Base-by-base conservation (phyloP, 805 yeast genomes). In the Candida caryicola region DNA sequence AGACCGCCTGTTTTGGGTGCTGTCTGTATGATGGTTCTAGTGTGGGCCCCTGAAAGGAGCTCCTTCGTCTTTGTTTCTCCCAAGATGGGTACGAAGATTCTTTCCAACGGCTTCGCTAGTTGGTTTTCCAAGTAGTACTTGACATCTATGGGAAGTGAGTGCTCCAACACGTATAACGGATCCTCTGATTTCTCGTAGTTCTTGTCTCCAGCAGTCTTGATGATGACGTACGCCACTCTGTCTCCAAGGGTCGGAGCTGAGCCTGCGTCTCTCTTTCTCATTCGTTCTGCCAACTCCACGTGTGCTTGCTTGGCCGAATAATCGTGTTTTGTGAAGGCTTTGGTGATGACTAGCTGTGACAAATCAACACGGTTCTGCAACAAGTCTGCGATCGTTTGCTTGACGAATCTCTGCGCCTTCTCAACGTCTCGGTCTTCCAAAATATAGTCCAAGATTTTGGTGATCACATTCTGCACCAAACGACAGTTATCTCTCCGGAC, bases 401-500 rank as follows among this genome's bases (percentile, higher is more conserved):
- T 90, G 26, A 93, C 96, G 62, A 78, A 93, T 8, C 73, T 69
- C 52, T 88, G 84, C 0, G 99, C 98, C 15, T 82, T 88, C 6
- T 71, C 74, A 13, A 89, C 95, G 56, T 93, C 84, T 50, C 97
- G 73, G 34, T 88, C 91, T 54, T 90, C 93, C 48, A 93, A 68
- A 42, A 95, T 88, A 44, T 77, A 76, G 45, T 86, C 87, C 54
- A 93, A 67, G 1, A 93, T 95, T 41, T 87, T 85, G 15, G 96
- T 95, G 62, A 93, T 86, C 14, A 95, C 99, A 54, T 86, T 84
- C 50, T 90, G 96, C 3, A 95, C 99, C 49, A 93, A 68, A 29
- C 95, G 77, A 63, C 99, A 93, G 48, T 95, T 95, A 57, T 93
- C 99, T 71, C 99, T 81, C 62, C 99, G 81, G 30, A 93, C 99